Evolutionary conservation across 805 yeast genomes (phyloP).

Genomic region (Grigorovia jiainica): DNA sequence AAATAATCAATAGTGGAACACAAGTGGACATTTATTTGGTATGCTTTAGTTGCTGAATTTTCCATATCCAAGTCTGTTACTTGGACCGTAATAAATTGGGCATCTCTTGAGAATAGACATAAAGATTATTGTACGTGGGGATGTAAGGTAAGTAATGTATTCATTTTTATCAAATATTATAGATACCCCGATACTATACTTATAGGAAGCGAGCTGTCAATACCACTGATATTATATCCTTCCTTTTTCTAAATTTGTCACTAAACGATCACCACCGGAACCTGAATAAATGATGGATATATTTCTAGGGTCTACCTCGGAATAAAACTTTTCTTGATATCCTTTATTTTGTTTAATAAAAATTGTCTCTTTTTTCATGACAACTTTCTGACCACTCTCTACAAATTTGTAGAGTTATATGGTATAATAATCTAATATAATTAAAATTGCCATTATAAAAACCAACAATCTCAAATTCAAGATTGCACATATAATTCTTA

Average conservation of each 20-base stretch:
- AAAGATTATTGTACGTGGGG: too few species aligned
- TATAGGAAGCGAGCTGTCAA: conserved; percentile 55
- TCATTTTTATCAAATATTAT: conserved; percentile 30
- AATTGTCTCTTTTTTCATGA: conserved; percentile 31
- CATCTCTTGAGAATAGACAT: conserved; percentile 38
- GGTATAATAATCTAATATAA: too few species aligned
- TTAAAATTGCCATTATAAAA: too few species aligned
- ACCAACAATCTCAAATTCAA: too few species aligned
- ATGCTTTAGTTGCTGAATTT: conserved; percentile 27
- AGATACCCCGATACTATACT: conserved; percentile 41
- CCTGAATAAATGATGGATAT: conserved; percentile 41
- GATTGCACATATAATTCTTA: not conserved
- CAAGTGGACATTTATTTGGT: conserved; percentile 52
- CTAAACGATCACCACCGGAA: conserved; percentile 47
- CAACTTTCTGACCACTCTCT: conserved; percentile 52
- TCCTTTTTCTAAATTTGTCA: conserved; percentile 39
- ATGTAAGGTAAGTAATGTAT: conserved; percentile 39
- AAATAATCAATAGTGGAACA: conserved; percentile 60
- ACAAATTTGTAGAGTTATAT: conserved; percentile 39
- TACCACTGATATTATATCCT: conserved; percentile 51
- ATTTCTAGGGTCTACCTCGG: conserved; percentile 23
- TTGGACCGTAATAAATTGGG: too few species aligned
- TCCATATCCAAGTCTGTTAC: conserved; percentile 34
- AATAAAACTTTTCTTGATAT: not conserved
- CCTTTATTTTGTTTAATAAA: conserved; percentile 15